phyloP scores from a whole-genome alignment of 768 basidiomycete genomes.

The Boletellus emodensis region DNA sequence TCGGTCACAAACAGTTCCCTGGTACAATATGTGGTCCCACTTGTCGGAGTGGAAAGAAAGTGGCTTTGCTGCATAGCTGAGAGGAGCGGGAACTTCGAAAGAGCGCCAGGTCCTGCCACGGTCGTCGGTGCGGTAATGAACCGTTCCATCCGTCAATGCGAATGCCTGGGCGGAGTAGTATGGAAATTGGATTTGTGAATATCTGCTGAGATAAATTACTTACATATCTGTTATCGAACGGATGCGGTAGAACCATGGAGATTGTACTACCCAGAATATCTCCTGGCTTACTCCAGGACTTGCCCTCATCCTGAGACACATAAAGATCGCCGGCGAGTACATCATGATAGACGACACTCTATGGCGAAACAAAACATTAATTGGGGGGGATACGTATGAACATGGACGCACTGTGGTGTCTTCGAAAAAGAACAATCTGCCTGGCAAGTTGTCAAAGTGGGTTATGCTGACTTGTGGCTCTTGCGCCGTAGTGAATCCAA shows the following conservation, averaged over 20 bases:
- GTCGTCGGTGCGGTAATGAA: conserved; percentile 85
- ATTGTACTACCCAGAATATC: conserved; percentile 57
- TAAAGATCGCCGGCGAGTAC: conserved; percentile 60
- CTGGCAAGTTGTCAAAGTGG: conserved; percentile 69
- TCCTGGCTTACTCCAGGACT: conserved; percentile 49
- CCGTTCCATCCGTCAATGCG: conserved; percentile 67
- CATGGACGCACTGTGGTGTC: conserved; percentile 73
- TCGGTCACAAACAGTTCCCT: conserved; percentile 62
- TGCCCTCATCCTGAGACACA: conserved; percentile 87
- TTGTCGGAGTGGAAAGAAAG: conserved; percentile 90
- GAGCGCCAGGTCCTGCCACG: conserved; percentile 83
- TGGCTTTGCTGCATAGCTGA: conserved; percentile 47
- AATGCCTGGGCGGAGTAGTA: conserved; percentile 60
- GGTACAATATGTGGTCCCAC: conserved; percentile 73
- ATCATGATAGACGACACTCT: conserved; percentile 84
- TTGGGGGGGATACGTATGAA: neutral
- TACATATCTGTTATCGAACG: conserved; percentile 75
- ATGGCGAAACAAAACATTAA: neutral
- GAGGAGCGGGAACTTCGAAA: conserved; percentile 63
- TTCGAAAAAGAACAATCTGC: conserved; percentile 85
- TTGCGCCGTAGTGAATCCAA: conserved; percentile 33
- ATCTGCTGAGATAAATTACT: conserved; percentile 18
- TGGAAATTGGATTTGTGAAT: neutral
- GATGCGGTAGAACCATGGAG: conserved; percentile 78
- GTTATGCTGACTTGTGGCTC: conserved; percentile 47